These are phyloP conservation scores for Gaultheria prostrata DNA, from an alignment of 148 eudicot genomes.

Conservation along the genomic window DNA sequence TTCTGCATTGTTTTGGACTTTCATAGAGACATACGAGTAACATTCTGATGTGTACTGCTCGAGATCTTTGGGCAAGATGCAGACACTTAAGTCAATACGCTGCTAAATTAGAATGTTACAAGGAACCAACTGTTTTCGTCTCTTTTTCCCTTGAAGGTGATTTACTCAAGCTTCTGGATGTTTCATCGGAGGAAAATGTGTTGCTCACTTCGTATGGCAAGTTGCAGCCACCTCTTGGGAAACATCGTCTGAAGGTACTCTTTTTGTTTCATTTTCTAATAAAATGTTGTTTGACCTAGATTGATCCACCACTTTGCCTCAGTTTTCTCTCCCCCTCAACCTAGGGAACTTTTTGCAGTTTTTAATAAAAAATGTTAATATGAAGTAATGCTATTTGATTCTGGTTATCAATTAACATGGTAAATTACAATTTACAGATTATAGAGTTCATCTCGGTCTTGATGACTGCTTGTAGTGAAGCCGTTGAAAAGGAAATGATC, in stretches of 20 bases:
- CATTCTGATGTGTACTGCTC: neutral
- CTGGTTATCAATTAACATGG: conserved; percentile 3
- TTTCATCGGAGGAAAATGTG: conserved; percentile 58
- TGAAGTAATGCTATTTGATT: neutral
- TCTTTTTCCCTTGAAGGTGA: conserved; percentile 46
- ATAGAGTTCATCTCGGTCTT: conserved; percentile 88
- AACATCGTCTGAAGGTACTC: conserved; percentile 85
- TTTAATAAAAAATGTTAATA: neutral
- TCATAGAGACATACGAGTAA: neutral
- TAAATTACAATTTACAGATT: conserved; percentile 56
- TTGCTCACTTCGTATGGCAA: conserved; percentile 84
- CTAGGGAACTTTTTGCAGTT: neutral
- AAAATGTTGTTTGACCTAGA: neutral
- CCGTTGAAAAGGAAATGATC: conserved; percentile 88
- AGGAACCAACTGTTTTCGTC: neutral
- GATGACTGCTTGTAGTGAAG: conserved; percentile 66
- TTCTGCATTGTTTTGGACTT: neutral
- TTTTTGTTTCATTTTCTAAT: neutral
- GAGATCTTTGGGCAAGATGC: neutral
- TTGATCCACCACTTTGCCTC: neutral
- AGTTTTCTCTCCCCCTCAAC: neutral
- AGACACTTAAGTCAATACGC: too few relatives aligned
- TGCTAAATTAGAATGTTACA: neutral
- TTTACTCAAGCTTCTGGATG: conserved; percentile 70
- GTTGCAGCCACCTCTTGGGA: conserved; percentile 96